These are phyloP conservation scores for Marasmius tenuissimus DNA, from an alignment of 1,284 basidiomycete genomes.

Conservation along the genomic window DNA sequence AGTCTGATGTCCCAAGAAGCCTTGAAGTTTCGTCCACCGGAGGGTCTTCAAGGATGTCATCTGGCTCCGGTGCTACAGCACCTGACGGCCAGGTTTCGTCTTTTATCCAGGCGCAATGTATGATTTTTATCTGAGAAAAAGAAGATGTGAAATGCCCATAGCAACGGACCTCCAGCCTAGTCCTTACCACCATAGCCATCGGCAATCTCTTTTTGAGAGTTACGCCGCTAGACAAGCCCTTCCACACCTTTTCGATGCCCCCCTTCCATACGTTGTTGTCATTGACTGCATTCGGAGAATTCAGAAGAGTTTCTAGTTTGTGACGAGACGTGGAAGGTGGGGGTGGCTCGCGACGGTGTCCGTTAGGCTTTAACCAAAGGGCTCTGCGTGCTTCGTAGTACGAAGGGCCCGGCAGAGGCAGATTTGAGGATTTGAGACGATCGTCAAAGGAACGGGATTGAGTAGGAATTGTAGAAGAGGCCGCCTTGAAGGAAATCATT, in stretches of 20 bases:
- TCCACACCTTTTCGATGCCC: conserved; percentile 63
- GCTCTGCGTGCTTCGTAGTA: conserved; percentile 61
- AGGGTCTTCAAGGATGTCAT: conserved; percentile 39
- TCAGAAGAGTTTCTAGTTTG: conserved; percentile 56
- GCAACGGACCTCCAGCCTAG: too few relatives aligned
- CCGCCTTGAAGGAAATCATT: background rate
- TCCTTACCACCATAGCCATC: conserved; percentile 27
- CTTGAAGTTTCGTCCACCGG: conserved; percentile 4
- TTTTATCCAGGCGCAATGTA: conserved; percentile 71
- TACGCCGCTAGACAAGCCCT: conserved; percentile 54
- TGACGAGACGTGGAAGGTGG: conserved; percentile 37
- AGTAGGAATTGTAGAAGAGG: background rate
- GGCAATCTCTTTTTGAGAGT: conserved; percentile 59
- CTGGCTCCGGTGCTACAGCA: conserved; percentile 53
- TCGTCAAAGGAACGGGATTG: conserved; percentile 35
- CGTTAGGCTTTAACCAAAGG: conserved; percentile 48
- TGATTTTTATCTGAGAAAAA: conserved; percentile 58
- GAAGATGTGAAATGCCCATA: background rate
- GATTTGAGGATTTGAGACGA: conserved; percentile 31
- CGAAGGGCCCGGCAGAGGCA: conserved; percentile 64
- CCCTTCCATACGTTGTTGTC: conserved; percentile 55
- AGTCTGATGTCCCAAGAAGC: conserved; percentile 1
- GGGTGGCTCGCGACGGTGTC: conserved; percentile 15
- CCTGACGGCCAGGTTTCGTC: conserved; percentile 74
- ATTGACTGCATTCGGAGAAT: conserved; percentile 44